These are phyloP conservation scores for Cylindrotheca closterium DNA, from an alignment of 108 stramenopile genomes.

Conservation along the genomic window DNA sequence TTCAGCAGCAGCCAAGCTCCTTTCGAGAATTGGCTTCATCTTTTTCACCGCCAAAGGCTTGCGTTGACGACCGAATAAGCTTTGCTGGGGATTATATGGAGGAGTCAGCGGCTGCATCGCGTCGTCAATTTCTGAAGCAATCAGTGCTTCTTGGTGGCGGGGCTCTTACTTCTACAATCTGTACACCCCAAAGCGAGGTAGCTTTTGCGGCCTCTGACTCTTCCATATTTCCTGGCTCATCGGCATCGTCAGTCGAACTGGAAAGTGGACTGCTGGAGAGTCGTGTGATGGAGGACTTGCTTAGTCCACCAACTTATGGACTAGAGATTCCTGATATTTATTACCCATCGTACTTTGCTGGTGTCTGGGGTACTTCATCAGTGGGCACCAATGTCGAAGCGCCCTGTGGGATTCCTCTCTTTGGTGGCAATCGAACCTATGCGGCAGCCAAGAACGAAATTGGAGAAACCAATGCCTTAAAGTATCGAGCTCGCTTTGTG, in stretches of 20 bases:
- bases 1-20: no score
- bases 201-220: no score
- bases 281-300: slow-evolving; percentile 38
- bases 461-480: slow-evolving; percentile 24
- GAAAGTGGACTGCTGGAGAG: slow-evolving; percentile 35
- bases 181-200: no score
- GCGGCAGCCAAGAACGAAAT: slow-evolving; percentile 50
- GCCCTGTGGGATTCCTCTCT: slow-evolving; percentile 72
- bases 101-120: no score
- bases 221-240: no score
- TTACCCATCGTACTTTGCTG: slow-evolving; percentile 67
- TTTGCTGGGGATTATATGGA: no score
- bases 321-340: slow-evolving; percentile 65
- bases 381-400: slow-evolving; percentile 55
- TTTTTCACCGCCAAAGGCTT: no score
- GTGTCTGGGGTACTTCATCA: slow-evolving; percentile 59
- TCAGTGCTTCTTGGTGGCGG: no score
- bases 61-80: no score
- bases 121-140: no score
- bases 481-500: slow-evolving; percentile 68
- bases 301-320: slow-evolving; percentile 62
- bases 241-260: slow-evolving; percentile 18
- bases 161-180: no score
- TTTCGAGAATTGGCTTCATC: no score
- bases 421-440: slow-evolving; percentile 71